Conservation (phyloP, 495 filamentous ascomycete genomes). For the Darksidea phi region DNA sequence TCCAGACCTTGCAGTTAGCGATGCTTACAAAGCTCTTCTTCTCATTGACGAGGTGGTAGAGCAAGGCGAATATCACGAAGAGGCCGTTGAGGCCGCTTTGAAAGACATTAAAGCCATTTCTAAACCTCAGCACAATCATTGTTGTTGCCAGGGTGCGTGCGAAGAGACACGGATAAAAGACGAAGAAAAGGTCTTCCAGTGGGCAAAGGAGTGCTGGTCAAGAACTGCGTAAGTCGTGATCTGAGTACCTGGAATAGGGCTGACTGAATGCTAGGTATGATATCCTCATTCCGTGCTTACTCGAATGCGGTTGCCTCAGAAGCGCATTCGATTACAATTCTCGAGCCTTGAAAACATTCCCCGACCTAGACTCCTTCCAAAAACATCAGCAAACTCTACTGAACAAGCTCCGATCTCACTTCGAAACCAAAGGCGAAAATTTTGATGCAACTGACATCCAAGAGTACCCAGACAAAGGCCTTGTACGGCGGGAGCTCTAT, state of each 20-base stretch:
- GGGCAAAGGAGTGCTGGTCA: conserved; percentile 36
- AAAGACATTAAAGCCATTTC: neutral
- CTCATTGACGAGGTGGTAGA: conserved; percentile 77
- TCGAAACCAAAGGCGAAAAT: conserved; percentile 12
- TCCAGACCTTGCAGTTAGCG: conserved; percentile 84
- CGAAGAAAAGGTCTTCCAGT: conserved; percentile 42
- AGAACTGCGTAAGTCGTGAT: conserved; percentile 12
- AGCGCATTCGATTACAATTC: neutral
- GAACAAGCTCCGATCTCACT: conserved; percentile 12
- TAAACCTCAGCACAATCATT: neutral
- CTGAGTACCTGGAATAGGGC: neutral
- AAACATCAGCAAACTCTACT: conserved; percentile 1
- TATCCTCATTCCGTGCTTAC: conserved; percentile 23
- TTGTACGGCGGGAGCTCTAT: conserved; percentile 83
- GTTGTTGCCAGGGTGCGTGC: conserved; percentile 38
- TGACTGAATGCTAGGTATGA: conserved; percentile 24
- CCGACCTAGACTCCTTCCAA: conserved; percentile 5
- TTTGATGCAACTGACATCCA: conserved; percentile 26
- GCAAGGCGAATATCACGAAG: conserved; percentile 63
- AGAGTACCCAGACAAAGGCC: conserved; percentile 63
- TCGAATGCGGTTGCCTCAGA: conserved; percentile 25
- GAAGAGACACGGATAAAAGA: conserved; percentile 23
- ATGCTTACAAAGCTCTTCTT: conserved; percentile 85
- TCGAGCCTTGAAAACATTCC: conserved; percentile 18
- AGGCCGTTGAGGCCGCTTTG: conserved; percentile 41